phyloP scores from a whole-genome alignment of 345 rosid species.

The Hevea brasiliensis region DNA sequence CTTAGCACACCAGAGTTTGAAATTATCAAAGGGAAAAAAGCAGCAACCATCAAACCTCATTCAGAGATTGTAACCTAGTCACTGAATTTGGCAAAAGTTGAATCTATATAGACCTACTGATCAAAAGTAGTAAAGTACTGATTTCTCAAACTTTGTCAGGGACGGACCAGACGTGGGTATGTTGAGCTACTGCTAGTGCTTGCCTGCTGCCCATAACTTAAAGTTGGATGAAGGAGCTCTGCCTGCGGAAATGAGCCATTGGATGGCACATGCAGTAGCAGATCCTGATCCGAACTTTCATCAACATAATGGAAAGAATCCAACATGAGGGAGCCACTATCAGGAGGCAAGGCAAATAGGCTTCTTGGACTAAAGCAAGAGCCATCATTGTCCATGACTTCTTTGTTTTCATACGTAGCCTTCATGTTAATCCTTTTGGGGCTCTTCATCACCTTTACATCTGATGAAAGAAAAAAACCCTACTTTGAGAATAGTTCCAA shows the following conservation, averaged over 20 bases:
- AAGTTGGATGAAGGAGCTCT: slow-evolving; percentile 69
- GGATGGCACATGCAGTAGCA: slow-evolving; percentile 81
- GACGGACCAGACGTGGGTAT: slow-evolving; percentile 42
- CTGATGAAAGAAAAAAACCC: slow-evolving; percentile 35
- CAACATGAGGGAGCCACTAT: slow-evolving; percentile 55
- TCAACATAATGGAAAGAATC: slow-evolving; percentile 54
- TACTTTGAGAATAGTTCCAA: slow-evolving; percentile 9
- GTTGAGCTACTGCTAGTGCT: slow-evolving; percentile 64
- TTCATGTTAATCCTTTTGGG: slow-evolving; percentile 65
- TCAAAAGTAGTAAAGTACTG: no score
- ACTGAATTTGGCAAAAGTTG: slow-evolving; percentile 28
- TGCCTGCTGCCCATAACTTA: slow-evolving; percentile 52
- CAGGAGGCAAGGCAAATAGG: slow-evolving; percentile 66
- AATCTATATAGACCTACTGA: slow-evolving; percentile 27
- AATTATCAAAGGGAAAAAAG: slow-evolving; percentile 27
- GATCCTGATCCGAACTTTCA: slow-evolving; percentile 71
- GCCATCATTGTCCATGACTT: slow-evolving; percentile 53
- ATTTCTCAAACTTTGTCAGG: slow-evolving; percentile 29
- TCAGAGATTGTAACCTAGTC: slow-evolving; percentile 32
- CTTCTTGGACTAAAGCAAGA: slow-evolving; percentile 76
- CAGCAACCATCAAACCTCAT: slow-evolving; percentile 51
- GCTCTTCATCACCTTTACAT: slow-evolving; percentile 60
- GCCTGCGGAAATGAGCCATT: slow-evolving; percentile 86
- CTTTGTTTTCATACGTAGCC: slow-evolving; percentile 55
- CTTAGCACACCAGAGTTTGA: slow-evolving; percentile 35